Evolutionary conservation across 2,329 filamentous ascomycete species (phyloP), one percentile per base, ranked within the genome.

Genomic region (Penicillium janthinellum): DNA sequence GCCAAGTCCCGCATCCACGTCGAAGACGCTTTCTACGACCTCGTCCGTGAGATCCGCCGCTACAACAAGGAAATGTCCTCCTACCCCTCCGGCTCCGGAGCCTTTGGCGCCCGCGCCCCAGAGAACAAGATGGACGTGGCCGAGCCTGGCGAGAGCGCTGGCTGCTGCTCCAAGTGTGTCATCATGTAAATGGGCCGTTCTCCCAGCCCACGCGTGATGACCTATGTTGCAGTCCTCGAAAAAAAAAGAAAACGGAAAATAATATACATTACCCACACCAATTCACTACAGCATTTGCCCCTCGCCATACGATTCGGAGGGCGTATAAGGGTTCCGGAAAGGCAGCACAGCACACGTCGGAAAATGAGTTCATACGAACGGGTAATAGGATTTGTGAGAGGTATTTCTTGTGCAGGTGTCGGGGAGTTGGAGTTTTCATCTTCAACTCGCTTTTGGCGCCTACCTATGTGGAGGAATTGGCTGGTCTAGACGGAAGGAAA

Each of bases 51-150:
- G 78, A 99, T 99, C 74, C 88, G 95, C 80, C 90, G 92, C 80
- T 98, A 96, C 82, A 98, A 99, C 87, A 94, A 95, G 77, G 94
- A 98, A 75, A 96, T 97, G 88, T 92, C 93, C 62, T 91, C 91
- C 61, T 91, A 96, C 78, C 88, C 89, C 47, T 87, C 88, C 60
- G 87, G 84, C 63, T 89, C 89, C 58, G 78, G 76, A 69, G 87
- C 88, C 67, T 82, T 86, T 70, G 82, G 84, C 62, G 81, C 87
- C 63, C 86, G 87, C 68, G 82, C 81, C 61, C 70, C 88, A 83
- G 64, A 82, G 58, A 74, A 77, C 61, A 91, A 93, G 79, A 88
- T 96, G 84, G 90, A 96, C 68, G 86, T 95, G 71, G 87, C 89
- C 59, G 77, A 80, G 63, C 75, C 74, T n/a, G 75, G 73, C 54